Conservation (phyloP, 192 early-diverging fungal species). For the Oehlia diaphana region DNA sequence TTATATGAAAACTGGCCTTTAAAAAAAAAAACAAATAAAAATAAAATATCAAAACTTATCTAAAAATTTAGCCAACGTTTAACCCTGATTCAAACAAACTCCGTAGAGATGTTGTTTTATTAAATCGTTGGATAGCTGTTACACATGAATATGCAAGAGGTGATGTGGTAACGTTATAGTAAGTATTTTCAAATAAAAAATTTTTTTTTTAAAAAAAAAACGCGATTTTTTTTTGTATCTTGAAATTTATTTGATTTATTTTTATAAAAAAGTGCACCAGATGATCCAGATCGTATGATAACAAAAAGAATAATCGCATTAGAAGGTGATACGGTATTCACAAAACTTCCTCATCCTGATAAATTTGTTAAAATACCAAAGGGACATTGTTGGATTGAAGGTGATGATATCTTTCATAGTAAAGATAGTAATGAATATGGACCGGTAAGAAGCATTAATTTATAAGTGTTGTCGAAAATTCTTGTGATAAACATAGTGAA, state of each 20-base stretch:
- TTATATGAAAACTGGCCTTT: neutral
- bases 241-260: neutral
- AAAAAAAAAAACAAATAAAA: neutral
- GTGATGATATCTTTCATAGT: slow-evolving; percentile 82
- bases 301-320: slow-evolving; percentile 86
- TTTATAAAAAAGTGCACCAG: slow-evolving; percentile 52
- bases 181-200: slow-evolving; percentile 8
- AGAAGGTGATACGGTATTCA: slow-evolving; percentile 72
- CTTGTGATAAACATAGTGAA: too few species aligned
- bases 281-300: slow-evolving; percentile 65
- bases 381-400: slow-evolving; percentile 87
- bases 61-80: slow-evolving; percentile 57
- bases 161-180: slow-evolving; percentile 67
- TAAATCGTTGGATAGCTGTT: slow-evolving; percentile 58
- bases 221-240: neutral
- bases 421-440: slow-evolving; percentile 81
- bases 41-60: neutral
- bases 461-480: too few species aligned
- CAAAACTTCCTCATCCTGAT: slow-evolving; percentile 45
- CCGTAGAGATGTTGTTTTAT: slow-evolving; percentile 63
- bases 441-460: slow-evolving; percentile 46
- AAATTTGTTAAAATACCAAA: slow-evolving; percentile 61
- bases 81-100: slow-evolving; percentile 73
- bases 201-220: too few species aligned
- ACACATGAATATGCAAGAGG: slow-evolving; percentile 55